Conservation (phyloP, 2,329 filamentous ascomycete genomes). For the Neofusicoccum kwambonambiense region DNA sequence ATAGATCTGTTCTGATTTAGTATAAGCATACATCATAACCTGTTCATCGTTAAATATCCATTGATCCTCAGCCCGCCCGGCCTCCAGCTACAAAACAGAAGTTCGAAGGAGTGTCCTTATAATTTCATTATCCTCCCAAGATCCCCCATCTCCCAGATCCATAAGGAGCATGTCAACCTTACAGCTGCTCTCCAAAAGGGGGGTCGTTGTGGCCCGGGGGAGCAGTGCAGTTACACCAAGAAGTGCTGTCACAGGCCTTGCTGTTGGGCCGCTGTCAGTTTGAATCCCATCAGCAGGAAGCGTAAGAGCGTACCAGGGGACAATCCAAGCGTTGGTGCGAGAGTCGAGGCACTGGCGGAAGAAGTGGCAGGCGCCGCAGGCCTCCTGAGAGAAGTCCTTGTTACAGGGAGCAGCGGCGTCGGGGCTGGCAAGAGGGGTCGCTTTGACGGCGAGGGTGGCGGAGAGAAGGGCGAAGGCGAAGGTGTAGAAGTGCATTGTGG, state of each 20-base stretch:
- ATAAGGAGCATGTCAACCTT: too few species aligned
- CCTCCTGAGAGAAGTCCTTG: not conserved
- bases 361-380: conserved; percentile 14
- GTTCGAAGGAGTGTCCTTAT: too few species aligned
- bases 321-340: not conserved
- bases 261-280: not conserved
- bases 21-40: too few species aligned
- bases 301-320: not conserved
- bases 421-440: not conserved
- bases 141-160: too few species aligned
- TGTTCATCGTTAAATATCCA: too few species aligned
- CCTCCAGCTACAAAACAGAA: too few species aligned
- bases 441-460: not conserved
- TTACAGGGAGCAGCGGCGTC: not conserved
- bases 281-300: not conserved
- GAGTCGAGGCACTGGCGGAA: conserved; percentile 8
- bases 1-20: too few species aligned
- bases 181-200: too few species aligned
- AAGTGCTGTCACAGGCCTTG: conserved; percentile 8
- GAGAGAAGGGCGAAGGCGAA: not conserved
- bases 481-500: not conserved
- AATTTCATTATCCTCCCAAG: too few species aligned
- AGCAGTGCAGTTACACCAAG: conserved; percentile 18
- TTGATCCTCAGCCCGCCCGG: too few species aligned
- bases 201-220: not conserved